Conservation (phyloP, 768 basidiomycete genomes). For the Boletus barrowsii region DNA sequence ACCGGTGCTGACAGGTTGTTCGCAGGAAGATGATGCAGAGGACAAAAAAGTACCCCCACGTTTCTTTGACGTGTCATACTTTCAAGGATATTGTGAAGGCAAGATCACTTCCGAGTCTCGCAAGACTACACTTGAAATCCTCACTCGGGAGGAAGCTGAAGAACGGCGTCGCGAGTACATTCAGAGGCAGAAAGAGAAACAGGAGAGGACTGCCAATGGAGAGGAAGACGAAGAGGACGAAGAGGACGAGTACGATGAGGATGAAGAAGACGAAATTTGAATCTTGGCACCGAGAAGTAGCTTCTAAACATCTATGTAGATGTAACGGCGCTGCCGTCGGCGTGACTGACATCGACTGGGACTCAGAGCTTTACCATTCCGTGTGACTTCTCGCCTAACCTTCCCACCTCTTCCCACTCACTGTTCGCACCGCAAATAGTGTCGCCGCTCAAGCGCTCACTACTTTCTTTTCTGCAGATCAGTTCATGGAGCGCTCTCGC, state of each 20-base stretch:
- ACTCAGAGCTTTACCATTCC: no score
- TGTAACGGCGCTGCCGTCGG: no score
- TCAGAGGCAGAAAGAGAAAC: conserved; percentile 4
- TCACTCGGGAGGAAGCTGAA: conserved; percentile 18
- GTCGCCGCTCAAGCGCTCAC: no score
- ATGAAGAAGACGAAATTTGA: neutral
- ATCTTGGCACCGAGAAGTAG: no score
- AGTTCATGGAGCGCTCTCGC: conserved; percentile 7
- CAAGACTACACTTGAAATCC: conserved; percentile 22
- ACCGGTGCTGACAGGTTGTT: neutral
- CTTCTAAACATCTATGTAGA: no score
- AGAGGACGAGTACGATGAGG: neutral
- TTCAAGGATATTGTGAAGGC: conserved; percentile 24
- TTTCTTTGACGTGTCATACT: conserved; percentile 21
- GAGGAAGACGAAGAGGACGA: conserved; percentile 5
- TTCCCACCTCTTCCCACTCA: no score
- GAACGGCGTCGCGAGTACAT: conserved; percentile 2
- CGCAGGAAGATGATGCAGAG: conserved; percentile 22
- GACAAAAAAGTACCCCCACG: conserved; percentile 20
- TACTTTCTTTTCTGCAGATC: no score
- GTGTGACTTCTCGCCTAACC: no score
- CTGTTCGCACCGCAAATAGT: no score
- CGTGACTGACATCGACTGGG: no score
- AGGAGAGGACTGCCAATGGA: conserved; percentile 6
- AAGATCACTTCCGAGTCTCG: conserved; percentile 20